Percentiles rank a stretch among this genome's conserved stretches.
Conservation (phyloP, 768 basidiomycete genomes). For the Paxillus rubicundulus region DNA sequence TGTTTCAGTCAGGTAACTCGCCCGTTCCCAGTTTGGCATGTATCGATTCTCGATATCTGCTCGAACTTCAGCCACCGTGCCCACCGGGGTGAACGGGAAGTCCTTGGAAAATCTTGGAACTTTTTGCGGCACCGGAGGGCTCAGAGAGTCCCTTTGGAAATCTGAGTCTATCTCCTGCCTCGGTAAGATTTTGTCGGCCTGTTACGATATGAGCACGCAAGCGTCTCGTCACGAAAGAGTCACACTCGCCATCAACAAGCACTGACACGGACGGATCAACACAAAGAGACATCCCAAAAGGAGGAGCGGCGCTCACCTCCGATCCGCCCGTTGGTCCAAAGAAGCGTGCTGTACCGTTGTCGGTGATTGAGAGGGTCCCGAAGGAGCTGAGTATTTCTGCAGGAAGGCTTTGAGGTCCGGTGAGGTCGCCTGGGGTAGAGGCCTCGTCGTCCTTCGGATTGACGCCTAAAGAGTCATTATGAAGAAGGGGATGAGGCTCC, state of each 20-base stretch:
- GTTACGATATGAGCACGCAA: slow-evolving; percentile 9
- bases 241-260: slow-evolving; percentile 32
- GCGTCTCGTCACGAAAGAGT: background rate
- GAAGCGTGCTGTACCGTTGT: slow-evolving; percentile 59
- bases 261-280: slow-evolving; percentile 19
- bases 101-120: slow-evolving; percentile 51
- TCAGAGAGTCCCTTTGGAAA: slow-evolving; percentile 27
- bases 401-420: slow-evolving; percentile 12
- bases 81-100: slow-evolving; percentile 66
- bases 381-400: slow-evolving; percentile 54
- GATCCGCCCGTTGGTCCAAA: slow-evolving; percentile 68
- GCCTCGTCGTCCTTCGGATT: slow-evolving; percentile 30
- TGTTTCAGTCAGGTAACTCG: slow-evolving; percentile 40
- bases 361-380: slow-evolving; percentile 58
- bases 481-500: slow-evolving; percentile 60
- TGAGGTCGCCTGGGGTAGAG: slow-evolving; percentile 19
- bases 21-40: slow-evolving; percentile 51
- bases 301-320: slow-evolving; percentile 46
- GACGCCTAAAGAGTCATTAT: slow-evolving; percentile 45
- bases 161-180: slow-evolving; percentile 19
- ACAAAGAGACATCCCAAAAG: slow-evolving; percentile 1
- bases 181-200: slow-evolving; percentile 25
- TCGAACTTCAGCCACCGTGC: slow-evolving; percentile 44
- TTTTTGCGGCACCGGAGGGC: slow-evolving; percentile 30
- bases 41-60: slow-evolving; percentile 48